These are phyloP conservation scores for Jatropha curcas DNA, from an alignment of 345 rosid species.

Conservation along the genomic window DNA sequence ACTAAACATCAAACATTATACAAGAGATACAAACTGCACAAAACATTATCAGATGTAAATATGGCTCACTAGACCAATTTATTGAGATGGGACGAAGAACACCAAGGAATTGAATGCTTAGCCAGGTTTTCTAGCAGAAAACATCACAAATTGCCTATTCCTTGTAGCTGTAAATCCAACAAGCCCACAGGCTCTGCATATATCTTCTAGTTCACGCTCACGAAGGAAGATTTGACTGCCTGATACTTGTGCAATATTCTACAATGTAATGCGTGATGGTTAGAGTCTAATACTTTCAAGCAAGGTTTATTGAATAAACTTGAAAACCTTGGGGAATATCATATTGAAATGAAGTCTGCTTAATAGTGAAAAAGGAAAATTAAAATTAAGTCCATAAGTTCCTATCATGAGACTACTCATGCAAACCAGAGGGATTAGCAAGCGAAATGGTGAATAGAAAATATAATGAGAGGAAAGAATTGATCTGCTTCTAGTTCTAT, in stretches of 20 bases:
- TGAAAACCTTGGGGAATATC: not conserved
- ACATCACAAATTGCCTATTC: constrained; percentile 66
- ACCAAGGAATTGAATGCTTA: constrained; percentile 18
- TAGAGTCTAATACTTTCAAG: not conserved
- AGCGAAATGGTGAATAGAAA: not conserved
- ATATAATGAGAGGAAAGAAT: not conserved
- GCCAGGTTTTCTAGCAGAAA: constrained; percentile 70
- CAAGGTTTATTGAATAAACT: not conserved
- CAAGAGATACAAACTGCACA: not conserved
- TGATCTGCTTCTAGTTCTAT: not conserved
- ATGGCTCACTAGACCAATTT: not conserved
- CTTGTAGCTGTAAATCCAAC: constrained; percentile 55
- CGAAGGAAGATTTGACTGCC: constrained; percentile 52
- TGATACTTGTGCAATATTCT: constrained; percentile 51
- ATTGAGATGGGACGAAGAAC: not conserved
- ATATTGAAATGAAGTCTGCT: not conserved
- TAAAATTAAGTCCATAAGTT: not conserved
- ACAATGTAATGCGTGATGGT: not conserved
- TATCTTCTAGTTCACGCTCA: constrained; percentile 77
- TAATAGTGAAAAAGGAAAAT: not conserved
- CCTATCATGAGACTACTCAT: not conserved
- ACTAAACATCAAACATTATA: not conserved
- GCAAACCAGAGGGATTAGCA: not conserved
- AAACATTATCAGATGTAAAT: not conserved
- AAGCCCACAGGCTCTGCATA: constrained; percentile 77